These are phyloP conservation scores for Rhynchosporium secalis DNA, from an alignment of 2,329 filamentous ascomycete species.

Conservation along the genomic window DNA sequence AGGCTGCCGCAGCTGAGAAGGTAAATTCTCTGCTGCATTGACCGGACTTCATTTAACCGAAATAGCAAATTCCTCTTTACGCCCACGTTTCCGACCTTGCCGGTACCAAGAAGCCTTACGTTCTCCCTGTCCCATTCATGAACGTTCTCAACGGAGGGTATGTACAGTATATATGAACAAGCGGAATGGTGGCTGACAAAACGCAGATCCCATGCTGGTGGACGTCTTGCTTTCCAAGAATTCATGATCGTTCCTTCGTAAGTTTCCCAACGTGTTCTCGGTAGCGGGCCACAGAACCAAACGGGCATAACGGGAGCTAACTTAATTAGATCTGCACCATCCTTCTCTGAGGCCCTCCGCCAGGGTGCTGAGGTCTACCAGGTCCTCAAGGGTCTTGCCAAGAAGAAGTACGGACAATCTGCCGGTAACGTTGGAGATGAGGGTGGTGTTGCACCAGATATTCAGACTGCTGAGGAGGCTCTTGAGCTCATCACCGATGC, in stretches of 20 bases:
- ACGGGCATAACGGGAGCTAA: conserved; percentile 16
- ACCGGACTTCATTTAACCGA: background rate
- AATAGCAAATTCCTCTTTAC: conserved; percentile 75
- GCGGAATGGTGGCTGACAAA: conserved; percentile 24
- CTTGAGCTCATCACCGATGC: conserved; percentile 93
- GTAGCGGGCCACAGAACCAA: background rate
- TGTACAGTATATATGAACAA: conserved; percentile 13
- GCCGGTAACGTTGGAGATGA: conserved; percentile 99
- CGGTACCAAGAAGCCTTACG: conserved; percentile 88
- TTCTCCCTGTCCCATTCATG: conserved; percentile 89
- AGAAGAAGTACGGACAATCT: conserved; percentile 99
- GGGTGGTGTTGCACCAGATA: conserved; percentile 98
- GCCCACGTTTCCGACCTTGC: conserved; percentile 85
- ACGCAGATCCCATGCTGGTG: conserved; percentile 87
- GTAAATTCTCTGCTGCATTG: conserved; percentile 41
- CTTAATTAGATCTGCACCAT: conserved; percentile 66
- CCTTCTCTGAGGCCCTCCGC: conserved; percentile 94
- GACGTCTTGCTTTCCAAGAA: conserved; percentile 91
- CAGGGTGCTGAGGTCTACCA: conserved; percentile 98
- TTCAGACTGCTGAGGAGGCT: conserved; percentile 94
- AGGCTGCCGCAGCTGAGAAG: conserved; percentile 88
- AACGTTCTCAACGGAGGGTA: conserved; percentile 80
- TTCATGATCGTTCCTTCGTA: conserved; percentile 91
- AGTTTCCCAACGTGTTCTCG: conserved; percentile 39
- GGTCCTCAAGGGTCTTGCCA: conserved; percentile 91